Base-by-base conservation (phyloP, 768 basidiomycete species). In the Boletus rex-veris region DNA sequence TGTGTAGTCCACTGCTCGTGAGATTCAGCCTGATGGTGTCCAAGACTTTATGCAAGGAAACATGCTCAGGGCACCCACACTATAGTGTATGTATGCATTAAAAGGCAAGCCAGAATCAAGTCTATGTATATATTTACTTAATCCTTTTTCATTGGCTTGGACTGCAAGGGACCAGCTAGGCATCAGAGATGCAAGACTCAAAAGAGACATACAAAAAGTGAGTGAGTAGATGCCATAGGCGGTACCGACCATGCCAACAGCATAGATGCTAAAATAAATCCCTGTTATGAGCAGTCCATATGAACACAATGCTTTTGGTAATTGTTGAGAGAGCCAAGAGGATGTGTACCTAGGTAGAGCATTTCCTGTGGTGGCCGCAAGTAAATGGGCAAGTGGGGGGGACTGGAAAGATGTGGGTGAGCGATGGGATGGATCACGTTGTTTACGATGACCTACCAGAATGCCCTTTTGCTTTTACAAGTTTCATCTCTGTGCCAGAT, bases 171-270 rank as follows among this genome's bases (percentile, higher is more conserved):
- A 30, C 21, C 16, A 9, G 7, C 35, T 1, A 4, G 21, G 9
- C 1, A 28, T 63, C 21, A 50, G 30, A 24, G 15, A 33, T 42
- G 9, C 4, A 3, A 33, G 30, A 1, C n/a, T 11, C 2, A 1
- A 26, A 38, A 31, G n/a, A 26, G 19, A n/a, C n/a, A n/a, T n/a
- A n/a, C n/a, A n/a, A n/a, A n/a, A n/a, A n/a, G n/a, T n/a, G n/a
- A n/a, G n/a, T n/a, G n/a, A n/a, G n/a, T n/a, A 67, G 3, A 78
- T 65, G 11, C 82, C 83, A 50, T 73, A 83, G 11, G 70, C 70
- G 24, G 82, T 79, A 50, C 79, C 80, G 26, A 70, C 39, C 74
- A 86, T 77, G 52, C 84, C 84, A 28, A 75, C 73, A 12, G 76
- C 65, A 65, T 82, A 88, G 21, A 78, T 59, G 50, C 73, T 74